Evolutionary conservation across 495 filamentous ascomycete species (phyloP).

Genomic region (Patellaria atrata): DNA sequence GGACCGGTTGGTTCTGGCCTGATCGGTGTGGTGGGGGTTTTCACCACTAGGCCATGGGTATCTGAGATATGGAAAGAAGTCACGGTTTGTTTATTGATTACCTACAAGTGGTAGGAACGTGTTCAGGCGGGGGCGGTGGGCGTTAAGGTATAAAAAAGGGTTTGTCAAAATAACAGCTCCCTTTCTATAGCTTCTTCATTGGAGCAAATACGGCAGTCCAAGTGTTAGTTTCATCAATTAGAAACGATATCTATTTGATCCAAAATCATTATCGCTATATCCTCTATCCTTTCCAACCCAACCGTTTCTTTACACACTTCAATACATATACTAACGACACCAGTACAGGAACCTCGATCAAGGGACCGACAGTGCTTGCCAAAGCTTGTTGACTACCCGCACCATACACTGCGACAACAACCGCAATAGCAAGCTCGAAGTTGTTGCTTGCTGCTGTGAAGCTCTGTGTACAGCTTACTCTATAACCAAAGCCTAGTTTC

Average conservation of each 20-base stretch:
- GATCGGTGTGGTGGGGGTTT: too few species aligned
- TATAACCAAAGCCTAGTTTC: slow-evolving; percentile 56
- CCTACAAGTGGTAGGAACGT: too few species aligned
- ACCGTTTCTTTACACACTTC: slow-evolving; percentile 39
- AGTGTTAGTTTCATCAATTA: too few species aligned
- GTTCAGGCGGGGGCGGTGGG: too few species aligned
- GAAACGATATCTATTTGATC: too few species aligned
- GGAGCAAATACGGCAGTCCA: too few species aligned
- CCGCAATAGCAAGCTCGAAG: slow-evolving; percentile 87
- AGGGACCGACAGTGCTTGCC: slow-evolving; percentile 76
- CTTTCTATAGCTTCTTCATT: too few species aligned
- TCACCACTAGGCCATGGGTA: too few species aligned
- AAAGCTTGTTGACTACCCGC: slow-evolving; percentile 69
- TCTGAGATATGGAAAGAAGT: too few species aligned
- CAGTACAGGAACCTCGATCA: slow-evolving; percentile 85
- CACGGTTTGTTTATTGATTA: too few species aligned
- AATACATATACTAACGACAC: slow-evolving; percentile 69
- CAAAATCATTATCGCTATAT: neutral
- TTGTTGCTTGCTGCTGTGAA: slow-evolving; percentile 95
- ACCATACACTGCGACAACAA: slow-evolving; percentile 75
- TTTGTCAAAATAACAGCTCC: neutral
- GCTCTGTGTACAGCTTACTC: slow-evolving; percentile 60
- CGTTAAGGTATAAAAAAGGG: too few species aligned
- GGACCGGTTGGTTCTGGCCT: too few species aligned
- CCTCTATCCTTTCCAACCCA: slow-evolving; percentile 35